phyloP scores from a whole-genome alignment of 2,329 filamentous ascomycete genomes.

The Penicillium olsonii region DNA sequence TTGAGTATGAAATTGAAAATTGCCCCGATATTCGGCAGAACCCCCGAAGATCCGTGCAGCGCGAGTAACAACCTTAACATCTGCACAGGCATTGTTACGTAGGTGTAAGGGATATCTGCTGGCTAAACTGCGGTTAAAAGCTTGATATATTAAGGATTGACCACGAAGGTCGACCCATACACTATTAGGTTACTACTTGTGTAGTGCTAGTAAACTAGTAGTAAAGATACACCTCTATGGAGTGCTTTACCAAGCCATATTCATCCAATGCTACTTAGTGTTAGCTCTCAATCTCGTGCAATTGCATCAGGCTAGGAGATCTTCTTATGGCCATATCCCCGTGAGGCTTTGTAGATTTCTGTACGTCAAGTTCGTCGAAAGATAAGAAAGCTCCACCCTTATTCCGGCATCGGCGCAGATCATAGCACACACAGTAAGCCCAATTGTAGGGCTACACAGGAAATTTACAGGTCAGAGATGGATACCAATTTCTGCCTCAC shows the following conservation, averaged over 20 bases:
- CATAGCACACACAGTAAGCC: neutral
- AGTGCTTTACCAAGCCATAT: too few relatives aligned
- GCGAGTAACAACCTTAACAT: neutral
- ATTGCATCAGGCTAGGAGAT: too few relatives aligned
- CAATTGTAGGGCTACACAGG: neutral
- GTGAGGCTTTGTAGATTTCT: neutral
- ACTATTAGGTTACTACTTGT: neutral
- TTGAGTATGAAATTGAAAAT: neutral
- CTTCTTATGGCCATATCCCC: too few relatives aligned
- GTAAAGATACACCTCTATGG: too few relatives aligned
- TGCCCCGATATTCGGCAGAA: neutral
- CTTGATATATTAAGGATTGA: neutral
- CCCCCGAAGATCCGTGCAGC: neutral
- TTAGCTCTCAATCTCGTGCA: too few relatives aligned
- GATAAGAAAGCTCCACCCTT: constrained; percentile 6
- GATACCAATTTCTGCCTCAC: too few relatives aligned
- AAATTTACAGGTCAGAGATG: neutral
- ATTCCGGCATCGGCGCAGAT: constrained; percentile 12
- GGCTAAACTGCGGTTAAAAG: neutral
- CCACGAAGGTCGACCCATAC: too few relatives aligned
- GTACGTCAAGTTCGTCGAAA: neutral
- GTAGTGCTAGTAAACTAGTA: too few relatives aligned
- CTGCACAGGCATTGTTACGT: neutral
- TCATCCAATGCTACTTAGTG: too few relatives aligned
- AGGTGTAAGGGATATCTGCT: neutral